Evolutionary conservation across 2,329 filamentous ascomycete genomes (phyloP), one percentile per base, ranked within the genome.

Genomic region (Verticillium tricorpus): DNA sequence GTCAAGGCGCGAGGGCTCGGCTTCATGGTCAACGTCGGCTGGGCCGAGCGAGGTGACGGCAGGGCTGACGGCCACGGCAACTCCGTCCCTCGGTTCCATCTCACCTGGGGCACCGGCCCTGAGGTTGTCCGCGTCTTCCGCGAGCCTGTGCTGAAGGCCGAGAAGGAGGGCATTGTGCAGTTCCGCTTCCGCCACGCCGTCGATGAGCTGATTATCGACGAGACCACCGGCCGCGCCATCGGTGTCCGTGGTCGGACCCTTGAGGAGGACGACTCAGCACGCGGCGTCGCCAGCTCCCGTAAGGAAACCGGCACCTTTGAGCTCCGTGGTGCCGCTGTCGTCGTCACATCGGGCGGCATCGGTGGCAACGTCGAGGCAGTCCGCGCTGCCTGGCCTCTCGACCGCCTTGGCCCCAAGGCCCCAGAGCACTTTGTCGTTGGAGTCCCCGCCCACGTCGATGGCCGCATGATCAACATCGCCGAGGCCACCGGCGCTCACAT

Each of bases 361-460:
- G 85, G 85, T 15, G 85, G 85, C 19, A 84, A 87, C 61, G 75
- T 86, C n/a, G 85, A 87, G 1, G 79, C 82, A 2, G 82, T 88
- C 59, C 85, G 83, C 68, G 77, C 79, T 45, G 77, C 76, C 2
- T 88, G 85, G 85, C 85, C 85, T 0, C 62, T 82, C 1, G 82
- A 86, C 54, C 77, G 84, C 1, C 74, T 88, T 1, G 85, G 85
- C 0, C 81, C 83, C 50, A 80, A 79, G 40, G 77, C 85, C 0
- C 85, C 85, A 0, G 71, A 82, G 63, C 76, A 76, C 64, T 86
- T 88, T 64, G 84, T 88, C 52, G 70, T 86, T 15, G 85, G 85
- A 8, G 85, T 88, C 2, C 85, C 85, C 0, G 83, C 83, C 0
- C 84, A 88, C 65, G 85, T 88, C n/a, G 85, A 88, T 65, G 85